Evolutionary conservation across 352 stramenopile species (phyloP), one percentile per base, ranked within the genome.

Genomic region (Phytophthora ohioensis): DNA sequence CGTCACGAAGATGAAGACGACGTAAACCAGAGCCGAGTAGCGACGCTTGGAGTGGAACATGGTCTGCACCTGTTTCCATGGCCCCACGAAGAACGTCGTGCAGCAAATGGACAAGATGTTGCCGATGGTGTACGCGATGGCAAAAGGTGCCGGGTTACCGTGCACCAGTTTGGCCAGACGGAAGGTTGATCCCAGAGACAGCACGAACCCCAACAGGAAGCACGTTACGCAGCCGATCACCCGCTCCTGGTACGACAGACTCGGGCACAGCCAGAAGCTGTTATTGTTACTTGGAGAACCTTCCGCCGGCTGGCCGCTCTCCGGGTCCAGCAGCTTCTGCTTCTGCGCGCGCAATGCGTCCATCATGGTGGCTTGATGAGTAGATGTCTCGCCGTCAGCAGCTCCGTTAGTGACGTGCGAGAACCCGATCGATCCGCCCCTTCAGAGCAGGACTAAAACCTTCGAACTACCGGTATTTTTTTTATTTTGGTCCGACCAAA

Each of bases 51-150:
- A 34, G 60, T 91, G 81, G 57, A 94, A 94, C 90, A 97, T 97
- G 13, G 76, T 92, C 73, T 94, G 71, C 38, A 90, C 11, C 63
- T 97, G 90, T 59, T 92, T 91, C 75, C 73, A 87, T 15, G 90
- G 90, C 0, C 90, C 90, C 17, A 94, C 85, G 64, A 96, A 97
- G 74, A 97, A 96, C 57, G 85, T 93, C 13, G 90, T 92, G 42
- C 77, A 92, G 42, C 79, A 67, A n/a, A 97, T 75, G 48, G 86
- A 92, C 9, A 97, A 67, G 15, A 96, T 39, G 64, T 97, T 97
- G 30, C 90, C 90, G 39, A 97, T 85, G 3, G 87, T 95, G 70
- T 96, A 97, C 53, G 83, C 86, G 52, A 94, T 85, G 1, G 90
- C 89, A 58, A 97, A 97, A 3, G 90, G 90, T 4, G 79, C 88